Conservation (phyloP, 140 eudicot genomes). For the Ambrosia hybrid region DNA sequence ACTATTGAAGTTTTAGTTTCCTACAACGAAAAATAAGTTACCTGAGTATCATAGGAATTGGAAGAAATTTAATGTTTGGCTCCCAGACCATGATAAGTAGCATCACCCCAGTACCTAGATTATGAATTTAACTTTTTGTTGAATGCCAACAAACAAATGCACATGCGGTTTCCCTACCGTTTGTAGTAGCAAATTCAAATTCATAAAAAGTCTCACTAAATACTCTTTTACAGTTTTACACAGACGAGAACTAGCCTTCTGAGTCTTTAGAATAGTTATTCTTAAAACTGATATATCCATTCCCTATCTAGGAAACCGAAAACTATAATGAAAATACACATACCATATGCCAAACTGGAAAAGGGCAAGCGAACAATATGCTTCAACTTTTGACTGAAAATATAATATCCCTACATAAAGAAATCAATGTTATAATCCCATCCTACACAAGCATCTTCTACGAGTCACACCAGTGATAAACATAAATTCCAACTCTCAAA, state of each 20-base stretch:
- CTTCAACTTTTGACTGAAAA: conserved; percentile 92
- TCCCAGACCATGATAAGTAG: conserved; percentile 89
- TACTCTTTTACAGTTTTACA: not conserved
- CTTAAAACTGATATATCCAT: not conserved
- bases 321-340: conserved; percentile 15
- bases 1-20: conserved; percentile 13
- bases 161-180: conserved; percentile 9
- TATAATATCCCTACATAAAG: conserved; percentile 83
- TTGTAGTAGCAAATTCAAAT: not conserved
- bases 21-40: conserved; percentile 19
- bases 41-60: conserved; percentile 74
- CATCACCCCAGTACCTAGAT: conserved; percentile 88
- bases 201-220: too few relatives aligned
- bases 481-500: conserved; percentile 12
- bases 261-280: not conserved
- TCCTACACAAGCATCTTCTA: conserved; percentile 4
- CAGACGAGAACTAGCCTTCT: not conserved
- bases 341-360: conserved; percentile 86
- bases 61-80: conserved; percentile 57
- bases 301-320: conserved; percentile 1
- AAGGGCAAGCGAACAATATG: conserved; percentile 88
- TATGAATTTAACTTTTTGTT: conserved; percentile 6
- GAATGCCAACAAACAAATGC: not conserved
- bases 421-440: conserved; percentile 29
- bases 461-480: not conserved